These are phyloP conservation scores for Mortierella sp. DNA, from an alignment of 371 early-diverging fungal genomes.

Conservation along the genomic window DNA sequence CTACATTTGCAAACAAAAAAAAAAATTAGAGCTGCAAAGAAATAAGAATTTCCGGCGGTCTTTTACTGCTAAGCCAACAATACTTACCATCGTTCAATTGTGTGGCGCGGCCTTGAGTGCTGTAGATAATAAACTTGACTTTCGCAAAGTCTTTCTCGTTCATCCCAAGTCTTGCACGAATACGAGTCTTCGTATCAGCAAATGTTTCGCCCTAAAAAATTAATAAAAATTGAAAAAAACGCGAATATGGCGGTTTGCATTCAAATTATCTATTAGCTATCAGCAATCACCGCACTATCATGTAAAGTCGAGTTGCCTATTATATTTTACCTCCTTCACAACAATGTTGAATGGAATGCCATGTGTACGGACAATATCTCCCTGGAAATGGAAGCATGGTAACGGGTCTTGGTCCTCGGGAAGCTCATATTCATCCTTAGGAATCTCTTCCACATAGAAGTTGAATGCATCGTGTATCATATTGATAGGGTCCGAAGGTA, in stretches of 20 bases:
- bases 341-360: slow-evolving; percentile 87
- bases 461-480: slow-evolving; percentile 34
- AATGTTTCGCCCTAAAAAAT: slow-evolving; percentile 73
- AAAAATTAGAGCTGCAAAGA: neutral
- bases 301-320: too few relatives aligned
- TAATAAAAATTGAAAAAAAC: neutral
- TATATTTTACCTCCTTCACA: slow-evolving; percentile 65
- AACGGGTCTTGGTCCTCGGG: slow-evolving; percentile 61
- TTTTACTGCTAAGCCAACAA: neutral
- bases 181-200: slow-evolving; percentile 75
- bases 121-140: slow-evolving; percentile 69
- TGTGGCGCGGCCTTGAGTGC: slow-evolving; percentile 22
- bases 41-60: neutral
- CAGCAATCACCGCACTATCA: too few relatives aligned
- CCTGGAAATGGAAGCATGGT: slow-evolving; percentile 83
- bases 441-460: slow-evolving; percentile 69
- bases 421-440: slow-evolving; percentile 67
- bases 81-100: slow-evolving; percentile 41
- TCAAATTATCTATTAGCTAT: too few relatives aligned
- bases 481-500: slow-evolving; percentile 55
- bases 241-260: too few relatives aligned
- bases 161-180: slow-evolving; percentile 80
- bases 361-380: slow-evolving; percentile 76
- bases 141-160: slow-evolving; percentile 91
- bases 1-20: slow-evolving; percentile 7